Percentiles rank a stretch among this genome's conserved stretches.
Conservation (phyloP, 306 rosid species). For the Datisca glomerata region DNA sequence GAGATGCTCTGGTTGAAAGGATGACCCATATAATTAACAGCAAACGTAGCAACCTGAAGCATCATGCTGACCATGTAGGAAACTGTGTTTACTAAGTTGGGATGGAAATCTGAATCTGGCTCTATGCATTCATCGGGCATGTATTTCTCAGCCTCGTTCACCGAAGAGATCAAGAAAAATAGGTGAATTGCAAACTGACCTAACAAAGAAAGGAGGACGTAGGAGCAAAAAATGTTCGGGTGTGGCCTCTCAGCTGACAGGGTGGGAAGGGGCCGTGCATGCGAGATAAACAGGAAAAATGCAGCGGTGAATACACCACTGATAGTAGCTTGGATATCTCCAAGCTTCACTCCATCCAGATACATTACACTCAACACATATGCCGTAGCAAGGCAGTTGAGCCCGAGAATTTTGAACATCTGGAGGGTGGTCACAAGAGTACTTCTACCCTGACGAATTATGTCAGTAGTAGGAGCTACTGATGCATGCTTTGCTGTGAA, state of each 20-base stretch:
- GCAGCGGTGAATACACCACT: slow-evolving; percentile 98
- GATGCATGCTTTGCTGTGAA: slow-evolving; percentile 99
- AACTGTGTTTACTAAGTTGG: slow-evolving; percentile 92
- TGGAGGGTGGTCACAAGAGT: slow-evolving; percentile 96
- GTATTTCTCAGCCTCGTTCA: slow-evolving; percentile 76
- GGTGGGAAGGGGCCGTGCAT: slow-evolving; percentile 87
- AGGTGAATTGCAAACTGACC: slow-evolving; percentile 88
- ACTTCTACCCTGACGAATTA: slow-evolving; percentile 98
- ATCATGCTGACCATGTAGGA: slow-evolving; percentile 99
- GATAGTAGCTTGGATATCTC: slow-evolving; percentile 93
- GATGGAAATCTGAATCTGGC: slow-evolving; percentile 87
- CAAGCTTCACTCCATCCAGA: slow-evolving; percentile 95
- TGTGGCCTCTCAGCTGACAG: slow-evolving; percentile 91
- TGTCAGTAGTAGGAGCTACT: slow-evolving; percentile 82
- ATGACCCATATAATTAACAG: slow-evolving; percentile 98
- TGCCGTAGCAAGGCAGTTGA: slow-evolving; percentile 96
- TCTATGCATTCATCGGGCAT: slow-evolving; percentile 98
- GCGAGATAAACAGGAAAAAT: slow-evolving; percentile 94
- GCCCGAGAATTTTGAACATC: slow-evolving; percentile 98
- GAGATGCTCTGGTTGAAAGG: slow-evolving; percentile 96
- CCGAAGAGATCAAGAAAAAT: slow-evolving; percentile 65
- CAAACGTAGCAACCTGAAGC: slow-evolving; percentile 99
- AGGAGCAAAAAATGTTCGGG: slow-evolving; percentile 74
- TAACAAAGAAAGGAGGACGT: slow-evolving; percentile 77
- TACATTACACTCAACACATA: slow-evolving; percentile 98